phyloP scores from a whole-genome alignment of 192 early-diverging fungal genomes.

The Geranomyces michiganensis region DNA sequence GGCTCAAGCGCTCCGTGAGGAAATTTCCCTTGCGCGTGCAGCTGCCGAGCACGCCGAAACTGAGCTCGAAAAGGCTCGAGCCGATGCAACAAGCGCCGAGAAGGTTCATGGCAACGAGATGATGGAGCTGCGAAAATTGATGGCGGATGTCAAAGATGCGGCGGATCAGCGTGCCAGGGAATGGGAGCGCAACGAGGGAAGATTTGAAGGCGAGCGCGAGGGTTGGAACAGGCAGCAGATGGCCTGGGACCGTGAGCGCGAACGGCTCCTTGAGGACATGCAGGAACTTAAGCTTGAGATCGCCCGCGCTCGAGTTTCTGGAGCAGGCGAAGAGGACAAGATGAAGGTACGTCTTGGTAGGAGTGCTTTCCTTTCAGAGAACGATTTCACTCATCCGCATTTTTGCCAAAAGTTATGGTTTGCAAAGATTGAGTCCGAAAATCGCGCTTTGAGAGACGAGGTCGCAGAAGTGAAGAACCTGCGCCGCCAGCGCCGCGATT shows the following conservation, averaged over 20 bases:
- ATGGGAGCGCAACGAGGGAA: conserved; percentile 13
- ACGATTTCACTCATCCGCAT: neutral
- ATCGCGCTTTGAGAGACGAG: conserved; percentile 18
- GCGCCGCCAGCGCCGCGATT: conserved; percentile 14
- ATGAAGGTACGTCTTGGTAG: conserved; percentile 10
- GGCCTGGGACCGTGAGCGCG: conserved; percentile 23
- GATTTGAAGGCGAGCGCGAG: conserved; percentile 28
- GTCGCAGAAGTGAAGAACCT: conserved; percentile 18
- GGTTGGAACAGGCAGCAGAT: conserved; percentile 10
- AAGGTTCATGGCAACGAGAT: conserved; percentile 8
- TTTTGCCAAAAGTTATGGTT: conserved; percentile 13
- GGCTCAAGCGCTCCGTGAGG: neutral
- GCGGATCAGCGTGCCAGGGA: conserved; percentile 18
- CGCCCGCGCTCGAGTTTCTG: conserved; percentile 3
- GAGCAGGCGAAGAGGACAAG: conserved; percentile 17
- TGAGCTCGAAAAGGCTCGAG: neutral
- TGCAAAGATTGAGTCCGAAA: conserved; percentile 12
- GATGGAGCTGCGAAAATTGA: conserved; percentile 1
- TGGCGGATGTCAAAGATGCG: neutral
- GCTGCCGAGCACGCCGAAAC: neutral
- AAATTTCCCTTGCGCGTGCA: neutral
- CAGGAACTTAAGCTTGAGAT: conserved; percentile 19
- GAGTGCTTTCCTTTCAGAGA: neutral
- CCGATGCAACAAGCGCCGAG: neutral
- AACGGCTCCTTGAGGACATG: conserved; percentile 10